Conservation (phyloP, 805 yeast genomes). For the Yamadazyma scolyti region DNA sequence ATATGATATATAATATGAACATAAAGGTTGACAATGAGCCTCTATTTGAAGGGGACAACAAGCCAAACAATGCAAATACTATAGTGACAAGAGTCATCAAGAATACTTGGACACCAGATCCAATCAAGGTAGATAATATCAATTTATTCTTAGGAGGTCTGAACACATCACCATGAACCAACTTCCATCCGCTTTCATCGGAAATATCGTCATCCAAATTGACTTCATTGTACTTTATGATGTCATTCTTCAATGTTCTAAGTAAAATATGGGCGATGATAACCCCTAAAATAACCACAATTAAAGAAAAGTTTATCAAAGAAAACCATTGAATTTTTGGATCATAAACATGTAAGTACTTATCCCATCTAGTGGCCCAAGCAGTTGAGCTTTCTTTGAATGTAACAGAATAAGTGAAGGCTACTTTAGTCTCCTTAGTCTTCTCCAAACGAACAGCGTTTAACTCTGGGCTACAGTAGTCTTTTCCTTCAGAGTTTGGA, state of each 20-base stretch:
- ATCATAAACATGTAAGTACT: conserved; percentile 85
- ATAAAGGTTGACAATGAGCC: conserved; percentile 89
- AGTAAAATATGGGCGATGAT: conserved; percentile 76
- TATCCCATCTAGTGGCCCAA: conserved; percentile 99
- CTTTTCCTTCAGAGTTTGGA: conserved; percentile 18
- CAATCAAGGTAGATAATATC: conserved; percentile 74
- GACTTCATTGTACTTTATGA: conserved; percentile 82
- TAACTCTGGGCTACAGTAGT: conserved; percentile 27
- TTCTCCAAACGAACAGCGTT: conserved; percentile 48
- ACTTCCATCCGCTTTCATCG: conserved; percentile 96
- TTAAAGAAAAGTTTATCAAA: conserved; percentile 76
- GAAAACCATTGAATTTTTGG: conserved; percentile 97
- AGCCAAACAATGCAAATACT: conserved; percentile 80
- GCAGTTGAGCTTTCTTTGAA: conserved; percentile 68
- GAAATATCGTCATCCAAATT: conserved; percentile 82
- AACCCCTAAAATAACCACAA: conserved; percentile 72
- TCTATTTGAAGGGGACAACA: conserved; percentile 90
- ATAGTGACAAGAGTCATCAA: conserved; percentile 72
- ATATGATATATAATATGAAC: conserved; percentile 77
- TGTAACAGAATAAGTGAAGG: conserved; percentile 78
- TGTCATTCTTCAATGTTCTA: conserved; percentile 80
- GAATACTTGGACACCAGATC: conserved; percentile 83
- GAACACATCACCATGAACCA: conserved; percentile 92
- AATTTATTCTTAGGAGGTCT: conserved; percentile 73
- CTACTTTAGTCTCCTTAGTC: conserved; percentile 53